These are phyloP conservation scores for Dacryopinax primogenitus DNA, from an alignment of 768 basidiomycete genomes.

Conservation along the genomic window DNA sequence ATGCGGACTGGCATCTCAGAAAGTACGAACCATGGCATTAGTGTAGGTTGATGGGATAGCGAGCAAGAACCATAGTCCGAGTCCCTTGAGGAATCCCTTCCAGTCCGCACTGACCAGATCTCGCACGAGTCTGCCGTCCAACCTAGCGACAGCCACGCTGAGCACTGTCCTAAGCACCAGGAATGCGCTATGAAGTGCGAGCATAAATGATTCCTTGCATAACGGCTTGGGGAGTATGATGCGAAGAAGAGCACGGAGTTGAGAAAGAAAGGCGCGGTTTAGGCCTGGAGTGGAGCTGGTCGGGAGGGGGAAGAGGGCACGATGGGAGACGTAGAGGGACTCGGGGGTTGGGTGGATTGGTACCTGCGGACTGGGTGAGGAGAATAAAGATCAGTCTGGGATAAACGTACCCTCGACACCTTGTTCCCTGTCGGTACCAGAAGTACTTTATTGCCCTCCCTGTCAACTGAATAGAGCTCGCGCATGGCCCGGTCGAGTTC, in stretches of 20 bases:
- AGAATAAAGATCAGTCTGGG: neutral
- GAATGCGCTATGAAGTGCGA: slow-evolving; percentile 70
- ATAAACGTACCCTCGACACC: slow-evolving; percentile 45
- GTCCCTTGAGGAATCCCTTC: slow-evolving; percentile 64
- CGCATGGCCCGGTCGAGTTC: slow-evolving; percentile 34
- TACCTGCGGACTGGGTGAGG: slow-evolving; percentile 30
- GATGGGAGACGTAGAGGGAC: slow-evolving; percentile 43
- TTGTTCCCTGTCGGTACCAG: slow-evolving; percentile 52
- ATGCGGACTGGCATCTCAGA: neutral
- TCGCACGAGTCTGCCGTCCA: slow-evolving; percentile 82
- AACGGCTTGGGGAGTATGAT: slow-evolving; percentile 53
- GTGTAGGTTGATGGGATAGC: slow-evolving; percentile 91
- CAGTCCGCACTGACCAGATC: slow-evolving; percentile 81
- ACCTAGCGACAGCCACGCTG: slow-evolving; percentile 71
- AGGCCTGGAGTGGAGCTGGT: slow-evolving; percentile 45
- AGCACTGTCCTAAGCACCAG: slow-evolving; percentile 75
- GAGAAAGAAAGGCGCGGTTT: slow-evolving; percentile 53
- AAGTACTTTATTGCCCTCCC: slow-evolving; percentile 49
- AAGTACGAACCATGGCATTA: slow-evolving; percentile 66
- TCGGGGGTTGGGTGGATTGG: slow-evolving; percentile 40
- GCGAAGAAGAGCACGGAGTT: slow-evolving; percentile 61
- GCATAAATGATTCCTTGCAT: slow-evolving; percentile 59
- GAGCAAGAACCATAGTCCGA: slow-evolving; percentile 78
- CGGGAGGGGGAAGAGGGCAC: slow-evolving; percentile 39
- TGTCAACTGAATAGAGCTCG: slow-evolving; percentile 48